These are phyloP conservation scores for Ichthyophthirius multifiliis DNA, from an alignment of 169 alveolate genomes.

Conservation along the genomic window DNA sequence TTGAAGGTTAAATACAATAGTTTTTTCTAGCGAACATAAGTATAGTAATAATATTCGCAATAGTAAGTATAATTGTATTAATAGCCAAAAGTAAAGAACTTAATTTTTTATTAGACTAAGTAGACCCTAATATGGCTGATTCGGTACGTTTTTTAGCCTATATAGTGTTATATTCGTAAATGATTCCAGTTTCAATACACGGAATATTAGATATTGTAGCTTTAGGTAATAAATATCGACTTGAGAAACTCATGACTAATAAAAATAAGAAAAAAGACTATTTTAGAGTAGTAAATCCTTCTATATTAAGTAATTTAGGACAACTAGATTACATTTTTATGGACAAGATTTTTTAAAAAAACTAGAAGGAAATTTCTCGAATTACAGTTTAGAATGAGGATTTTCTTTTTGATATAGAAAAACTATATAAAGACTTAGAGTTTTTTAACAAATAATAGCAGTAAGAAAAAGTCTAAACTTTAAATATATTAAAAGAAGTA, in stretches of 20 bases:
- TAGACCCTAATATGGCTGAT: constrained; percentile 1
- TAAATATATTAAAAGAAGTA: too few species aligned
- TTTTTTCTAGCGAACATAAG: not conserved
- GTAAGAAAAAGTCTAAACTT: too few species aligned
- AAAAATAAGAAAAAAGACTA: constrained; percentile 31
- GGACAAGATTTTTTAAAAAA: not conserved
- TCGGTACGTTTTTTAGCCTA: constrained; percentile 9
- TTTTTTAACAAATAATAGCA: too few species aligned
- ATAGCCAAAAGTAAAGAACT: constrained; percentile 25
- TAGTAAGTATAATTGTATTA: constrained; percentile 22
- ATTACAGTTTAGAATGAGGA: too few species aligned
- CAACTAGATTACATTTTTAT: constrained; percentile 2
- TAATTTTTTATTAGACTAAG: not conserved
- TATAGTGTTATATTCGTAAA: constrained; percentile 10
- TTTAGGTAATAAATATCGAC: constrained; percentile 33
- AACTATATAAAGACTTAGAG: too few species aligned
- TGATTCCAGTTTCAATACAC: constrained; percentile 59
- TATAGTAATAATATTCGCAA: not conserved
- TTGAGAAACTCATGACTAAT: too few species aligned
- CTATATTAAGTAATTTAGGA: not conserved
- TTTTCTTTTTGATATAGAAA: too few species aligned
- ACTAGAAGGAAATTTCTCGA: too few species aligned
- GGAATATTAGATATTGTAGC: constrained; percentile 46
- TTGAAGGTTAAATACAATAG: not conserved
- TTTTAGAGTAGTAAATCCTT: not conserved